These are phyloP conservation scores for Eragrostis curvula DNA, from an alignment of 176 grass and related monocot genomes.

Conservation along the genomic window DNA sequence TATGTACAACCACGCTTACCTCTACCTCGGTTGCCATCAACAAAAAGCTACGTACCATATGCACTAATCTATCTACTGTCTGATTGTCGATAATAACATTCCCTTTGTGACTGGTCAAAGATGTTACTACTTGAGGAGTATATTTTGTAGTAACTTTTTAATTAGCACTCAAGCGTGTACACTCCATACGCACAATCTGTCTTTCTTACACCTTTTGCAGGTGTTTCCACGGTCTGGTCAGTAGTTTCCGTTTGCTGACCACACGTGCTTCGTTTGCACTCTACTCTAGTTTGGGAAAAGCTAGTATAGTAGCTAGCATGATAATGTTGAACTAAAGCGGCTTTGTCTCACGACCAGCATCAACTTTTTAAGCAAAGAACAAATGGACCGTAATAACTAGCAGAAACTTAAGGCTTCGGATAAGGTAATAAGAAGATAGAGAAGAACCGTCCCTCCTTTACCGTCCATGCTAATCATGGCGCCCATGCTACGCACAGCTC, in stretches of 20 bases:
- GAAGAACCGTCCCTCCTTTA: constrained; percentile 8
- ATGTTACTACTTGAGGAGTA: too few species aligned
- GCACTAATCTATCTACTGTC: too few species aligned
- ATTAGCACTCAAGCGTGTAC: too few species aligned
- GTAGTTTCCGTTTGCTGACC: background rate
- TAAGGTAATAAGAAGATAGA: background rate
- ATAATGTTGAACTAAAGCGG: background rate
- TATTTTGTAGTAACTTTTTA: too few species aligned
- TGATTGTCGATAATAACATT: too few species aligned
- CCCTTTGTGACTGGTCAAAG: too few species aligned
- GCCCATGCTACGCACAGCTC: background rate
- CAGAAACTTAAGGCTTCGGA: background rate
- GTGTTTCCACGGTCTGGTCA: background rate
- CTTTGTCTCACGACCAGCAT: background rate
- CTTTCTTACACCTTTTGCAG: background rate
- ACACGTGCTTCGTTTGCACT: constrained; percentile 15
- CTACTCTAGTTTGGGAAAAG: background rate
- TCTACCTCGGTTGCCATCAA: too few species aligned
- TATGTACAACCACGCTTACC: too few species aligned
- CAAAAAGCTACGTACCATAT: too few species aligned
- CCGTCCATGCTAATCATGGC: background rate
- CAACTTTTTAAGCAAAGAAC: background rate
- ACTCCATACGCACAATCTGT: too few species aligned
- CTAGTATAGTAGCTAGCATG: too few species aligned
- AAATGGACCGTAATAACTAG: background rate